Base-by-base conservation (phyloP, 2,329 filamentous ascomycete species). In the Drechslera avenae region DNA sequence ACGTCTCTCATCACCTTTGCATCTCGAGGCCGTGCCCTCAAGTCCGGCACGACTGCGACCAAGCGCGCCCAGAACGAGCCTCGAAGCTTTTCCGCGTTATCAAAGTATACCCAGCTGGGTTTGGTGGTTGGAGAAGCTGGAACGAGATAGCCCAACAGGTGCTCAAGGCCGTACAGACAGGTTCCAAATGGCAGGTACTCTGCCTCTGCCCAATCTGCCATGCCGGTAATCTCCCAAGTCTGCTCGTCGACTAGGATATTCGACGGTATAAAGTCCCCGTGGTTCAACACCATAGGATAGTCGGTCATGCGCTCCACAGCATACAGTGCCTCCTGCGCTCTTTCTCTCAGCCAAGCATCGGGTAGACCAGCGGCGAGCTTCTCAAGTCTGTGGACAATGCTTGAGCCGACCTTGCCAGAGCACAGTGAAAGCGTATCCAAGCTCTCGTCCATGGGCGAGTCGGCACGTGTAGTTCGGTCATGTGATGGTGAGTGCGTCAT, bases 161-260 rank as follows among this genome's bases (percentile, higher is more conserved):
- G 79, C 62, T 87, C 84, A 0, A 87, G 67, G 0, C 84, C 84
- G 57, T 86, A 87, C 35, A 86, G 66, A 19, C 79, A 81, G 3
- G 81, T 74, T 0, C 85, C 85, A 57, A 86, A 84, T 0, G 84
- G 84, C 7, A 86, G 64, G 52, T 74, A 78, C 62, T 87, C 84
- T 0, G 80, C 83, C 62, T 88, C 85, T 0, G 83, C 82, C 85
- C 85, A 88, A 62, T 88, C 86, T 0, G 88, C 75, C 1, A 87
- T 51, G 1, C 84, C 86, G 0, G 63, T 74, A 6, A 87, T 62
- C 2, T 59, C 46, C 45, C 80, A 81, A 0, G 75, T 75, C 1
- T 68, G 47, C 0, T 71, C 60, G 44, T 78, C 71, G 0, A 85
- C 74, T 62, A 86, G 76, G 35, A 87, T 77, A 52, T 87, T 87